Percentiles rank a stretch among this genome's conserved stretches.
Evolutionary conservation across 495 filamentous ascomycete genomes (phyloP).

Genomic region (Penicillium macrosclerotiorum): DNA sequence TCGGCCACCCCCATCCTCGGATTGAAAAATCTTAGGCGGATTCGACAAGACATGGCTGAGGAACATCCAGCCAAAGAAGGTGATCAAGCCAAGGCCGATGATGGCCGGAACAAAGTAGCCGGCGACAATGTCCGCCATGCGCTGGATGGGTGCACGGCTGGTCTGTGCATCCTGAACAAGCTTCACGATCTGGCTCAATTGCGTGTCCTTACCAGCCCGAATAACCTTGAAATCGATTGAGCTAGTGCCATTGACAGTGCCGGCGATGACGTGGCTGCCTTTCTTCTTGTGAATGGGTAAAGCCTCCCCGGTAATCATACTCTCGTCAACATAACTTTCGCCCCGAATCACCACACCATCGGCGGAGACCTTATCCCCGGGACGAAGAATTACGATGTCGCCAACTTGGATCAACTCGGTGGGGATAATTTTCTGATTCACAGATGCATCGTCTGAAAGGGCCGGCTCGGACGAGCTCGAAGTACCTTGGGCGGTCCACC

Average conservation of each 20-base stretch:
- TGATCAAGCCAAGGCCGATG: slow-evolving; percentile 76
- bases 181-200: slow-evolving; percentile 96
- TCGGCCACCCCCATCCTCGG: slow-evolving; percentile 76
- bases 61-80: slow-evolving; percentile 92
- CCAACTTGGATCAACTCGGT: slow-evolving; percentile 94
- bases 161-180: slow-evolving; percentile 96
- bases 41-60: slow-evolving; percentile 79
- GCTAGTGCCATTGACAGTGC: slow-evolving; percentile 92
- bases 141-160: slow-evolving; percentile 89
- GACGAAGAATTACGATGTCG: slow-evolving; percentile 88
- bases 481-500: slow-evolving; percentile 50
- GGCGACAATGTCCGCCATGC: slow-evolving; percentile 85
- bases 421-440: slow-evolving; percentile 78
- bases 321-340: slow-evolving; percentile 93
- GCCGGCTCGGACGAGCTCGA: slow-evolving; percentile 42
- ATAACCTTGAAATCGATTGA: slow-evolving; percentile 92
- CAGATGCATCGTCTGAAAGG: slow-evolving; percentile 51
- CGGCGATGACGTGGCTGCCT: slow-evolving; percentile 80
- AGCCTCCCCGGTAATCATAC: slow-evolving; percentile 97
- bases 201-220: slow-evolving; percentile 89
- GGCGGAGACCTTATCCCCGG: slow-evolving; percentile 94
- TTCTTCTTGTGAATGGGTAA: slow-evolving; percentile 87
- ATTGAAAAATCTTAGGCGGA: slow-evolving; percentile 87
- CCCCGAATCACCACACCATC: slow-evolving; percentile 85
- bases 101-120: slow-evolving; percentile 95